Evolutionary conservation across 78 protist species (phyloP), one percentile per base, ranked within the genome.

Genomic region (Polysphondylium violaceum): DNA sequence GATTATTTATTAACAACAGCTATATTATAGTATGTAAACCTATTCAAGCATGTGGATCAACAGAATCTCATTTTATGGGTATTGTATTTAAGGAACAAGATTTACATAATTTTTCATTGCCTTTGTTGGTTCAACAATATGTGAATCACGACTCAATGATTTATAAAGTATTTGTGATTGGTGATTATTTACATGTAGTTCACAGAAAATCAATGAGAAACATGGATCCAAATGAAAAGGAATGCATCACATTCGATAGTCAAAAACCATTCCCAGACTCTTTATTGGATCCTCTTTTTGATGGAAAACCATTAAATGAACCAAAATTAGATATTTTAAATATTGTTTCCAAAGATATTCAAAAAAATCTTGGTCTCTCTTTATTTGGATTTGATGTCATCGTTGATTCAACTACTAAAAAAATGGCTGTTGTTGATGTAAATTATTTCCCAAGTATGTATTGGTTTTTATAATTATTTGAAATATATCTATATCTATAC

Each of bases 371-470:
- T 7, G 75, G 68, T n/a, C 5, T 88, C 2, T 63, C 94, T 2
- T 36, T 88, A 16, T 88, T 88, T 31, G 94, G 94, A 12, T 88
- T 88, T 58, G 94, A 88, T 50, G 94, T 88, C 0, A 88, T 88
- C 27, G 68, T 73, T 1, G 87, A 77, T 59, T 11, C 7, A 8
- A 23, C 25, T 4, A 61, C 74, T 11, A 77, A 77, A 31, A 73
- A 73, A 35, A 8, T 47, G 4, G 83, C 94, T 2, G 76, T 77
- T 38, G 87, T 88, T 3, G 94, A 88, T 75, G 29, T 88, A 23
- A 88, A 88, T 27, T 88, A 88, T 41, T 88, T 88, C 51, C 94
- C 94, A 73, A 75, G 87, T 78, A 53, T 23, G 72, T 71, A 29
- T 50, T n/a, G n/a, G n/a, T n/a, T n/a, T n/a, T n/a, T n/a, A 36